Conservation (phyloP, 2,329 filamentous ascomycete species). For the Sarocladium strictum region DNA sequence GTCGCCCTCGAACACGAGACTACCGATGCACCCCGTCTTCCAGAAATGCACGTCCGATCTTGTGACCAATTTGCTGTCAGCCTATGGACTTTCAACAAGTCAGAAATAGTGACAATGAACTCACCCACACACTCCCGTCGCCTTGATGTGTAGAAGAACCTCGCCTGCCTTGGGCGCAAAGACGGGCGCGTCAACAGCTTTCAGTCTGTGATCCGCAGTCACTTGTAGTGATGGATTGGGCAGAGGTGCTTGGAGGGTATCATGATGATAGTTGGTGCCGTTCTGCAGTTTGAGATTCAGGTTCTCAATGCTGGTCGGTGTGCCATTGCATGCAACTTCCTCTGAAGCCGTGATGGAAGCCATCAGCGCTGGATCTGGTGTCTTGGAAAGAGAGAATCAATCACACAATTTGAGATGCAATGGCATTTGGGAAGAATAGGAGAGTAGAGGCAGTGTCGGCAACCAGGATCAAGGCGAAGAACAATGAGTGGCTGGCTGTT, state of each 20-base stretch:
- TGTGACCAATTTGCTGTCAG: neutral
- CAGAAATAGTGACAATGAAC: conserved; percentile 9
- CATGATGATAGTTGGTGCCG: conserved; percentile 9
- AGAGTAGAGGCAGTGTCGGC: no score
- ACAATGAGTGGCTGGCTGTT: neutral
- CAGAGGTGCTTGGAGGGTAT: conserved; percentile 20
- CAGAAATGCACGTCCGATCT: conserved; percentile 65
- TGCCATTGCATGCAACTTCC: neutral
- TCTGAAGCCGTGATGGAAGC: neutral
- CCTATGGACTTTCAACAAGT: neutral
- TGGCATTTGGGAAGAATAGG: no score
- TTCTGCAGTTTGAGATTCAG: conserved; percentile 16
- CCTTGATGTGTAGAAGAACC: conserved; percentile 55
- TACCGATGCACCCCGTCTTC: conserved; percentile 58
- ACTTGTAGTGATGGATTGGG: conserved; percentile 32
- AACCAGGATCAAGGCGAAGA: neutral
- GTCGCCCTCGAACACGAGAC: conserved; percentile 54
- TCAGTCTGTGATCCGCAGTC: conserved; percentile 54
- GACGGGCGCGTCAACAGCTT: conserved; percentile 50
- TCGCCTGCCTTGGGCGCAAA: conserved; percentile 47
- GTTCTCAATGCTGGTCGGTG: neutral
- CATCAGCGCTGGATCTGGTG: neutral
- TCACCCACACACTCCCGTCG: conserved; percentile 59
- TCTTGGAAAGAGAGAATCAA: no score
- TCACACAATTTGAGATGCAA: no score